phyloP scores from a whole-genome alignment of 352 stramenopile genomes.

The Phytophthora meadii region DNA sequence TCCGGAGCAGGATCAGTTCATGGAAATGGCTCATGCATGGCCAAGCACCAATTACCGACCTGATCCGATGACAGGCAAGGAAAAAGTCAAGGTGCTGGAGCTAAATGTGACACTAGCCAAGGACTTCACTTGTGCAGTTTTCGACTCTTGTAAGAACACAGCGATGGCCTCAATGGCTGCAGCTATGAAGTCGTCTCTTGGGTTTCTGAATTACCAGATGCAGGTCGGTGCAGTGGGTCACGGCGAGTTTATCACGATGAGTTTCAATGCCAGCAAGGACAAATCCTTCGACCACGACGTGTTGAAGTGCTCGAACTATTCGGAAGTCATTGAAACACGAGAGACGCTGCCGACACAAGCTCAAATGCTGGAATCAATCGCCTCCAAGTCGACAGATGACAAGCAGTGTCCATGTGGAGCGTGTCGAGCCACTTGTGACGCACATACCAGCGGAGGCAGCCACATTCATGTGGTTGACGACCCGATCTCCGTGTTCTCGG shows the following conservation, averaged over 20 bases:
- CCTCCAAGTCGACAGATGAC: slow-evolving; percentile 39
- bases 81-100: slow-evolving; percentile 83
- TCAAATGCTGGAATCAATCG: slow-evolving; percentile 73
- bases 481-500: slow-evolving; percentile 72
- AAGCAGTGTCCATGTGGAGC: slow-evolving; percentile 84
- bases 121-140: slow-evolving; percentile 76
- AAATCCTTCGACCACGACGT: slow-evolving; percentile 64
- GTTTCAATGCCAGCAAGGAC: slow-evolving; percentile 60
- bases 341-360: slow-evolving; percentile 67
- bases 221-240: slow-evolving; percentile 88
- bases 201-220: slow-evolving; percentile 91
- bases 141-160: slow-evolving; percentile 89
- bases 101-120: slow-evolving; percentile 79
- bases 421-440: slow-evolving; percentile 73
- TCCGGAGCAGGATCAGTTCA: slow-evolving; percentile 74
- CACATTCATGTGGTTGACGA: slow-evolving; percentile 64
- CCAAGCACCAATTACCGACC: slow-evolving; percentile 74
- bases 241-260: slow-evolving; percentile 86
- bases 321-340: slow-evolving; percentile 46
- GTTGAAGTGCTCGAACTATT: slow-evolving; percentile 84
- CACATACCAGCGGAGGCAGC: slow-evolving; percentile 41
- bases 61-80: slow-evolving; percentile 78
- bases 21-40: slow-evolving; percentile 70
- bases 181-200: slow-evolving; percentile 84
- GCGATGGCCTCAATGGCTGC: slow-evolving; percentile 75